Evolutionary conservation across 768 basidiomycete species (phyloP).

Genomic region (Lactarius quietus): DNA sequence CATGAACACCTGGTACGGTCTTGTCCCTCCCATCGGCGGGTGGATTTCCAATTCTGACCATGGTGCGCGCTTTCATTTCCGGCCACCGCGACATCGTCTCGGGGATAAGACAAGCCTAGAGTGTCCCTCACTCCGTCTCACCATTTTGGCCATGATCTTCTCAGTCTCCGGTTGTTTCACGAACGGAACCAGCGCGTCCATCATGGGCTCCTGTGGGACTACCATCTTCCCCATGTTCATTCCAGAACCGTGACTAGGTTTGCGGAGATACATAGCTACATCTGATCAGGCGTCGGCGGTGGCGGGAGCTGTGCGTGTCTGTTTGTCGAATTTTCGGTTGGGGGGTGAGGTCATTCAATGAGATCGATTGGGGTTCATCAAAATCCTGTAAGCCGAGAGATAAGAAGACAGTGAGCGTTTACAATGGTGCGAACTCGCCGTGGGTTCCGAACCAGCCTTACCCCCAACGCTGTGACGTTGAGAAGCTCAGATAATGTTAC

Average conservation of each 20-base stretch:
- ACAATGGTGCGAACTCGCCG: conserved; percentile 28
- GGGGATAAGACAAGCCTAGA: background rate
- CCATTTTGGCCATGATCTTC: background rate
- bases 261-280: conserved; percentile 1
- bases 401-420: conserved; percentile 35
- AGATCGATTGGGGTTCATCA: background rate
- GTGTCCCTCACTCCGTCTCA: background rate
- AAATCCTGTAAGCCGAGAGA: conserved; percentile 19
- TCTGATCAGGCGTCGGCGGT: background rate
- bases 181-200: background rate
- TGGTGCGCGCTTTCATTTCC: conserved; percentile 15
- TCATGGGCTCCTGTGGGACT: conserved; percentile 5
- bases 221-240: background rate
- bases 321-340: conserved; percentile 60
- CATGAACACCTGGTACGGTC: background rate
- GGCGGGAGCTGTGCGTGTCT: conserved; percentile 21
- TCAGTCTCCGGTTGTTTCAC: conserved; percentile 7
- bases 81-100: background rate
- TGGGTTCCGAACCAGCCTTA: conserved; percentile 25
- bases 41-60: background rate
- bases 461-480: conserved; percentile 18
- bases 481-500: conserved; percentile 14
- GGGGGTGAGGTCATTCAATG: conserved; percentile 43
- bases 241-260: conserved; percentile 3
- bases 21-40: background rate